These are phyloP conservation scores for Echinosophora koreensis DNA, from an alignment of 306 rosid species.

Conservation along the genomic window DNA sequence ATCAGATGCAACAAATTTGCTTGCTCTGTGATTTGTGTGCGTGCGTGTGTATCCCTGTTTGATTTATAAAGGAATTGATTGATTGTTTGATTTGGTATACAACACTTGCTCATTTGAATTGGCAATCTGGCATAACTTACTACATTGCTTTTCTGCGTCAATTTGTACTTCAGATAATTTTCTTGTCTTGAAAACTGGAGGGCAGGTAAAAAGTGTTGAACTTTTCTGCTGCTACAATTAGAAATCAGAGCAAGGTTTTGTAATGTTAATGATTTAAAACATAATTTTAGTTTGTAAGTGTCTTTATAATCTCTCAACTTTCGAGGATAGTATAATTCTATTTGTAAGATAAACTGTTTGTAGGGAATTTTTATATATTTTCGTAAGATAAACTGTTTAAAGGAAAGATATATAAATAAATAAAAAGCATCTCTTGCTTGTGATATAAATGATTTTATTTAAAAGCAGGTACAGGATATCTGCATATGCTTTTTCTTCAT, in stretches of 20 bases:
- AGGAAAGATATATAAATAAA: not conserved
- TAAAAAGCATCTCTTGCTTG: not conserved
- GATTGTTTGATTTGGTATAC: too few relatives aligned
- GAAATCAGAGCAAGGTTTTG: not conserved
- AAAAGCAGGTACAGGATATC: not conserved
- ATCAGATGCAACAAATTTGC: too few relatives aligned
- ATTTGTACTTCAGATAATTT: too few relatives aligned
- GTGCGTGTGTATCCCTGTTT: too few relatives aligned
- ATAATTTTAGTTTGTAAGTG: not conserved
- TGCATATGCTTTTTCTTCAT: not conserved
- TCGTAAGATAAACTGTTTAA: slow-evolving; percentile 12
- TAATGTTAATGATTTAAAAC: not conserved
- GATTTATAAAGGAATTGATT: too few relatives aligned
- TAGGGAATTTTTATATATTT: not conserved
- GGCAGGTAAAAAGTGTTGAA: not conserved
- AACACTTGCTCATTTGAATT: too few relatives aligned
- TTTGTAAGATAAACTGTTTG: too few relatives aligned
- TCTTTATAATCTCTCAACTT: not conserved
- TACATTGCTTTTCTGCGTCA: too few relatives aligned
- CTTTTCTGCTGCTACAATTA: not conserved
- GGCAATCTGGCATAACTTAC: too few relatives aligned
- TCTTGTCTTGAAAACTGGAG: not conserved
- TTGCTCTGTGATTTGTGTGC: not conserved
- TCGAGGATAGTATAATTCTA: not conserved
- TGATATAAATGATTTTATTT: not conserved